Evolutionary conservation across 306 rosid species (phyloP).

Genomic region (Argentina anserina): DNA sequence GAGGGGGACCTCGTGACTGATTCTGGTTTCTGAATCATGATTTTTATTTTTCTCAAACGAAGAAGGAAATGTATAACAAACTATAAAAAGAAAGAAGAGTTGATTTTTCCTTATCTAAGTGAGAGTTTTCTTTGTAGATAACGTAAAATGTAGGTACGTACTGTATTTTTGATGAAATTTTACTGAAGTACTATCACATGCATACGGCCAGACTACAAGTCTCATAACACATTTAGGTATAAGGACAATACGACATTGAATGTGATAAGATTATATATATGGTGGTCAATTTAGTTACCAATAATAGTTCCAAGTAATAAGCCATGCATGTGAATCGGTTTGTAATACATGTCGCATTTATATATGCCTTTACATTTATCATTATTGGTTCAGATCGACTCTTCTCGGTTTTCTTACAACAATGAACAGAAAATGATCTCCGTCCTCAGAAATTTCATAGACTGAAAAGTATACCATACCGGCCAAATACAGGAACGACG

Average conservation of each 20-base stretch:
- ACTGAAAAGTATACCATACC: too few species aligned
- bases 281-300: constrained; percentile 23
- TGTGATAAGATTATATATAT: constrained; percentile 15
- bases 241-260: constrained; percentile 26
- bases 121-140: background rate
- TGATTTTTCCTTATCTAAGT: background rate
- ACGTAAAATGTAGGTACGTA: background rate
- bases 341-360: background rate
- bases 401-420: too few species aligned
- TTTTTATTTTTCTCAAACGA: constrained; percentile 13
- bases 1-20: constrained; percentile 9
- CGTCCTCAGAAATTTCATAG: background rate
- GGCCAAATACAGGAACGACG: too few species aligned
- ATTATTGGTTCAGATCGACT: background rate
- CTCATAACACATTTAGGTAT: background rate
- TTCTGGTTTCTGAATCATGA: background rate
- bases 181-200: constrained; percentile 17
- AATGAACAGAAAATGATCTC: background rate
- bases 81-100: background rate
- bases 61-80: constrained; percentile 3
- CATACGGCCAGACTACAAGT: constrained; percentile 26
- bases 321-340: constrained; percentile 11
- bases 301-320: constrained; percentile 10
- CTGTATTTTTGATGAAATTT: background rate
- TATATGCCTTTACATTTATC: background rate